Percentiles rank a stretch among this genome's conserved stretches.
phyloP scores from a whole-genome alignment of 306 rosid species.

The Quillaja saponaria region DNA sequence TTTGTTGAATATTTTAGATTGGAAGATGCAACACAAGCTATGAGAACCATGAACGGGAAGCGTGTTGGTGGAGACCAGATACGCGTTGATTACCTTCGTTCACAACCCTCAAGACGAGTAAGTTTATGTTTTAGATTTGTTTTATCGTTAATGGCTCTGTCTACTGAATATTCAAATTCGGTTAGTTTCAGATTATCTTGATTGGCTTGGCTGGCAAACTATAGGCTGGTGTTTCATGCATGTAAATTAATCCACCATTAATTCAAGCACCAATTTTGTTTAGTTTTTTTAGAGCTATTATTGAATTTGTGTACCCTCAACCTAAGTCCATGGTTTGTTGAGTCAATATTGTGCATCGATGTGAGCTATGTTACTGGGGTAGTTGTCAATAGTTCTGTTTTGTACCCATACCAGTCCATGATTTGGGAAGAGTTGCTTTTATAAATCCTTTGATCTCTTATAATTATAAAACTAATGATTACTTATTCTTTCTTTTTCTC shows the following conservation, averaged over 20 bases:
- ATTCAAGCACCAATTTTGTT: too few species aligned
- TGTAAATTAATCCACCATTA: not conserved
- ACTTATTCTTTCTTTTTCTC: not conserved
- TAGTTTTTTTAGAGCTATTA: not conserved
- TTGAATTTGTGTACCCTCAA: not conserved
- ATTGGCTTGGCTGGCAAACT: not conserved
- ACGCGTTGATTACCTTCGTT: slow-evolving; percentile 90
- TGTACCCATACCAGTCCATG: not conserved
- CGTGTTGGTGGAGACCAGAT: slow-evolving; percentile 86
- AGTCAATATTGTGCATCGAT: slow-evolving; percentile 6
- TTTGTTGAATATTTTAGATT: slow-evolving; percentile 76
- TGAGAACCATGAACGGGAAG: slow-evolving; percentile 87
- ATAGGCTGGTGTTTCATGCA: slow-evolving; percentile 7
- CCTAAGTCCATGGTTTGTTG: slow-evolving; percentile 16
- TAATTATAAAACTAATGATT: too few species aligned
- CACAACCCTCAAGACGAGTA: slow-evolving; percentile 72
- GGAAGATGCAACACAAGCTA: slow-evolving; percentile 88
- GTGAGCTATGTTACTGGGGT: not conserved
- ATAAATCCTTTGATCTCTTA: too few species aligned
- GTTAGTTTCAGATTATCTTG: slow-evolving; percentile 9
- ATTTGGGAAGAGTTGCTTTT: slow-evolving; percentile 6
- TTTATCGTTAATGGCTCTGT: not conserved
- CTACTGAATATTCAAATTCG: slow-evolving; percentile 4
- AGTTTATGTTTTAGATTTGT: slow-evolving; percentile 31
- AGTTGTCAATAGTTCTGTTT: not conserved